Percentiles rank a stretch among this genome's conserved stretches.
phyloP scores from a whole-genome alignment of 2,329 filamentous ascomycete genomes.

The Monilinia polystroma region DNA sequence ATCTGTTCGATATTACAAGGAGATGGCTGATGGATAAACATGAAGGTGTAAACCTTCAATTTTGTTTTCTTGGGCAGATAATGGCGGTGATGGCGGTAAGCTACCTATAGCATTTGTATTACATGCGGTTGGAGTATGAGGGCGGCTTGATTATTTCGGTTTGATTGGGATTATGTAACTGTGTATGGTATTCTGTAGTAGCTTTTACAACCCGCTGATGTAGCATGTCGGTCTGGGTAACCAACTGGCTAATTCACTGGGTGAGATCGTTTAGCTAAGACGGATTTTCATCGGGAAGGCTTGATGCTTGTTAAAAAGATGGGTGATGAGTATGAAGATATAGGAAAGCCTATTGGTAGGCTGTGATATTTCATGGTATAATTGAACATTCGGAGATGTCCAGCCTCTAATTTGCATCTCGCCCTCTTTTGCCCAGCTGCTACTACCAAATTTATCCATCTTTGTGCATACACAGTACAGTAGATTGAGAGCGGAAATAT shows the following conservation, averaged over 20 bases:
- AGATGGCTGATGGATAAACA: slow-evolving; percentile 9
- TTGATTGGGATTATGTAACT: slow-evolving; percentile 1
- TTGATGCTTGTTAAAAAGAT: neutral
- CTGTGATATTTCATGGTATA: slow-evolving; percentile 5
- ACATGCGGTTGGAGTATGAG: neutral
- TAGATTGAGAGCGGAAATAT: neutral
- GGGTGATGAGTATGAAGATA: slow-evolving; percentile 6
- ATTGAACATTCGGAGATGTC: slow-evolving; percentile 4
- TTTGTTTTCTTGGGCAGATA: slow-evolving; percentile 8
- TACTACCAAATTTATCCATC: slow-evolving; percentile 13
- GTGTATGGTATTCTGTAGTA: slow-evolving; percentile 1
- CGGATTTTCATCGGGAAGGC: slow-evolving; percentile 17
- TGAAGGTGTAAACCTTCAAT: slow-evolving; percentile 4
- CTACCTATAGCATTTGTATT: neutral
- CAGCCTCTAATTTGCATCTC: slow-evolving; percentile 16
- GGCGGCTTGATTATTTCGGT: neutral
- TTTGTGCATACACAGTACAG: neutral
- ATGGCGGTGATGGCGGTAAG: slow-evolving; percentile 18
- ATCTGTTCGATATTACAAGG: slow-evolving; percentile 18
- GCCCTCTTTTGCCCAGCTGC: slow-evolving; percentile 14
- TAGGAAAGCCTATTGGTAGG: slow-evolving; percentile 5
- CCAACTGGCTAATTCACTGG: slow-evolving; percentile 2
- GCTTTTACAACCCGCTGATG: neutral
- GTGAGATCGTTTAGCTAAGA: slow-evolving; percentile 16
- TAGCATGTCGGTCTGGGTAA: neutral